These are phyloP conservation scores for Neofusicoccum sp. DNA, from an alignment of 2,329 filamentous ascomycete species.

Conservation along the genomic window DNA sequence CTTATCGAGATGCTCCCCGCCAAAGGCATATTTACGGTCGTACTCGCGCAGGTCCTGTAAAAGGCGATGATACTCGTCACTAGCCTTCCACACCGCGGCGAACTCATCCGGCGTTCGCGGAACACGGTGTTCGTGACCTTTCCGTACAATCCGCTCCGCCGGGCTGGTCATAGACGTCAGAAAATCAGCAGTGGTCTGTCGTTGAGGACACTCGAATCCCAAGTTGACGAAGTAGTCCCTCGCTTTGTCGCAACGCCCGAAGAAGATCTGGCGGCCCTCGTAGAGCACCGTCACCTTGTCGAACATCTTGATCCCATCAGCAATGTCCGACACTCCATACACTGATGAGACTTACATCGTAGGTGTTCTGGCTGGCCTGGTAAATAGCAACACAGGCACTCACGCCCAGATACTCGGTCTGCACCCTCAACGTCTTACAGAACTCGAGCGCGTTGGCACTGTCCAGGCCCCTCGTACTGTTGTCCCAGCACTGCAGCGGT, in stretches of 20 bases:
- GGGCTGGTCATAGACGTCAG: constrained; percentile 68
- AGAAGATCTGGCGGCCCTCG: constrained; percentile 70
- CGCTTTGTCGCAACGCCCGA: constrained; percentile 61
- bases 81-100: constrained; percentile 50
- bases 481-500: constrained; percentile 72
- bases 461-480: constrained; percentile 71
- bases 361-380: constrained; percentile 67
- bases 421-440: constrained; percentile 65
- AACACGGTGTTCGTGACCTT: constrained; percentile 46
- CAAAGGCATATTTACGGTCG: constrained; percentile 45
- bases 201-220: constrained; percentile 69
- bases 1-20: constrained; percentile 44
- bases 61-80: constrained; percentile 29
- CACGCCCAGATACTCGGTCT: constrained; percentile 64
- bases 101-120: constrained; percentile 52
- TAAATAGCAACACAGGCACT: constrained; percentile 73
- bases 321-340: no score
- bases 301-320: constrained; percentile 43
- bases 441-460: constrained; percentile 75
- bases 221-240: constrained; percentile 68
- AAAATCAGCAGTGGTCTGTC: constrained; percentile 74
- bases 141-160: constrained; percentile 45
- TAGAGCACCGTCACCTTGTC: constrained; percentile 69
- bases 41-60: constrained; percentile 47
- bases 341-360: constrained; percentile 45